A percentile compares a stretch with the other conserved stretches of the same genome.
phyloP scores from a whole-genome alignment of 169 alveolate genomes.

The Cryptosporidium ryanae region DNA sequence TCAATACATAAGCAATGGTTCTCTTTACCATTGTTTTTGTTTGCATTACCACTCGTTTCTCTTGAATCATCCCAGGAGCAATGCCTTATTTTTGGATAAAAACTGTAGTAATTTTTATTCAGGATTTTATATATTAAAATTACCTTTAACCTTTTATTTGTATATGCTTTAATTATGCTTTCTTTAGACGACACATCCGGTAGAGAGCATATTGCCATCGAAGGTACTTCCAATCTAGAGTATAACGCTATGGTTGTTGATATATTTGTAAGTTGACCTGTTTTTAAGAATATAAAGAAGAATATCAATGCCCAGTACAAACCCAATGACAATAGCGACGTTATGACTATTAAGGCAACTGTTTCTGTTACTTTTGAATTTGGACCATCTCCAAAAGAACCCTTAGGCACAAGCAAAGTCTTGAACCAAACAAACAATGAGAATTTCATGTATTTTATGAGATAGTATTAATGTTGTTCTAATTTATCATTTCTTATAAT shows the following conservation, averaged over 20 bases:
- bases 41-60: background rate
- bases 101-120: constrained; percentile 23
- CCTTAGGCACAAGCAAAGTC: constrained; percentile 50
- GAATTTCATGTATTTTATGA: background rate
- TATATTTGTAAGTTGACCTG: constrained; percentile 59
- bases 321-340: constrained; percentile 24
- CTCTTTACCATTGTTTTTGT: background rate
- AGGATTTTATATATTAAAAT: constrained; percentile 20
- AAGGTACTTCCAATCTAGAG: constrained; percentile 57
- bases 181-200: constrained; percentile 46
- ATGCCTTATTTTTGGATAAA: constrained; percentile 27
- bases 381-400: constrained; percentile 67
- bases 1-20: constrained; percentile 69
- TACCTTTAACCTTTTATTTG: constrained; percentile 39
- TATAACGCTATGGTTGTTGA: constrained; percentile 68
- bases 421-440: constrained; percentile 4
- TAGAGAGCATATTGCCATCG: constrained; percentile 68
- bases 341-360: constrained; percentile 48
- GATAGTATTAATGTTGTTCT: too few species aligned
- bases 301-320: constrained; percentile 59
- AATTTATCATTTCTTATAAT: background rate
- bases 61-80: constrained; percentile 48
- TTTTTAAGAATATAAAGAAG: constrained; percentile 49
- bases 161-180: constrained; percentile 34
- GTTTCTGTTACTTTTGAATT: constrained; percentile 51